Conservation (phyloP, 331 rosid genomes). For the Prunus yedoensis region DNA sequence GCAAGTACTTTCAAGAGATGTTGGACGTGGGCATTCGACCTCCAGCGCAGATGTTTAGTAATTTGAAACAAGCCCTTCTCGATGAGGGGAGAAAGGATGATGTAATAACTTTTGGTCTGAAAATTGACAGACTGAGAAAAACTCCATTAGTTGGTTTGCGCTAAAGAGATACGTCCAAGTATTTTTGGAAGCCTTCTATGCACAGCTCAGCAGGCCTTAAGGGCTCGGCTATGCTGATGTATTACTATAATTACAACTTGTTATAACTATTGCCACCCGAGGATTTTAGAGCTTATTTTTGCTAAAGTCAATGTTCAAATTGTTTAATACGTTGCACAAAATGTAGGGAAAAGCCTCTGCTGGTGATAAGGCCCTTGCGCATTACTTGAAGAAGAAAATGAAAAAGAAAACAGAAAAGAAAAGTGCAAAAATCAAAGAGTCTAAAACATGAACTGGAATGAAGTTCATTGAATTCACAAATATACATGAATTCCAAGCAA, state of each 20-base stretch:
- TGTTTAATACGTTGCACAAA: not conserved
- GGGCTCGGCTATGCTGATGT: not conserved
- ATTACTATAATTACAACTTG: not conserved
- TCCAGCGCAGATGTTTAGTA: slow-evolving; percentile 57
- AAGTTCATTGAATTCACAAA: not conserved
- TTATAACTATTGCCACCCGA: not conserved
- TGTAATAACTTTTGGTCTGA: slow-evolving; percentile 33
- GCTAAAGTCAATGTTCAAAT: not conserved
- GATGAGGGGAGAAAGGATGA: slow-evolving; percentile 50
- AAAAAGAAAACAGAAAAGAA: not conserved
- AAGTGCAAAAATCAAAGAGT: not conserved
- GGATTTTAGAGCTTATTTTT: not conserved
- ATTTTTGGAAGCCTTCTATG: not conserved
- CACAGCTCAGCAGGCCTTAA: not conserved
- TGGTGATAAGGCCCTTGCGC: not conserved
- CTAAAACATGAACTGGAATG: not conserved
- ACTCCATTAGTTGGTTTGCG: slow-evolving; percentile 36
- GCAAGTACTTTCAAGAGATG: slow-evolving; percentile 77
- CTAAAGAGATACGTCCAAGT: not conserved
- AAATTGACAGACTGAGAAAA: slow-evolving; percentile 65
- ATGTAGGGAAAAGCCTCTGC: not conserved
- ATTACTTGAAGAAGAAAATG: not conserved
- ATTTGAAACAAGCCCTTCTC: slow-evolving; percentile 55
- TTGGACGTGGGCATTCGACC: slow-evolving; percentile 78
- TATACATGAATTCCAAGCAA: not conserved